A percentile compares a stretch with the other conserved stretches of the same genome.
These are phyloP conservation scores for Rhynchospora pubera DNA, from an alignment of 176 grass and related monocot species.

Conservation along the genomic window DNA sequence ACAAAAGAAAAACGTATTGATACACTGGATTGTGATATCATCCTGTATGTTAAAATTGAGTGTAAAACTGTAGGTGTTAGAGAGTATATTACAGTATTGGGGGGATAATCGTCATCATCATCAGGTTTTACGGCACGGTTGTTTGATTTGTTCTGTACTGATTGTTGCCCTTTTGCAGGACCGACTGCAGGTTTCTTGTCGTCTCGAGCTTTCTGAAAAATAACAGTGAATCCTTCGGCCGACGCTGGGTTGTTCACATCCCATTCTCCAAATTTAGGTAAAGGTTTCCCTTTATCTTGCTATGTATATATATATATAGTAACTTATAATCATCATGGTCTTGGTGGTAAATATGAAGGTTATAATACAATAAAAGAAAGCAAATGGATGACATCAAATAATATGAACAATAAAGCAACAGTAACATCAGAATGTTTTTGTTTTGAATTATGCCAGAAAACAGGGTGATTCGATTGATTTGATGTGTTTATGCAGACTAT, in stretches of 20 bases:
- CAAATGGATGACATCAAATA: too few relatives aligned
- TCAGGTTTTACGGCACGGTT: neutral
- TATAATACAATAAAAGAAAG: too few relatives aligned
- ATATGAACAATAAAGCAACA: neutral
- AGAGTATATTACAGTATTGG: neutral
- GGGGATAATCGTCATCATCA: neutral
- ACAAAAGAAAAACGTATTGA: neutral
- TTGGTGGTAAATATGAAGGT: neutral
- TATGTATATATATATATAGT: neutral
- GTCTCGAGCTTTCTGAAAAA: slow-evolving; percentile 59
- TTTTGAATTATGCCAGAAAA: too few relatives aligned
- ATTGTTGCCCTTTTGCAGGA: neutral
- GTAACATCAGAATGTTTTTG: neutral
- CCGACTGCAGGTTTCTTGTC: slow-evolving; percentile 36
- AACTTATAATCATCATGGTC: neutral
- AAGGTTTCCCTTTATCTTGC: slow-evolving; percentile 37
- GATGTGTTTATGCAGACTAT: too few relatives aligned
- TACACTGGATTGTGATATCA: neutral
- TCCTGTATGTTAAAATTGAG: neutral
- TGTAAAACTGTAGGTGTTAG: neutral
- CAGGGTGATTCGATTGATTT: too few relatives aligned
- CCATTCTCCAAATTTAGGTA: slow-evolving; percentile 70
- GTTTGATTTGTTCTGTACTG: neutral
- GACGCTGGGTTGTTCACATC: slow-evolving; percentile 57
- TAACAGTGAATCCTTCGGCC: slow-evolving; percentile 60